A percentile compares a stretch with the other conserved stretches of the same genome.
Conservation (phyloP, 1,139 yeast species). For the Candida sp. region DNA sequence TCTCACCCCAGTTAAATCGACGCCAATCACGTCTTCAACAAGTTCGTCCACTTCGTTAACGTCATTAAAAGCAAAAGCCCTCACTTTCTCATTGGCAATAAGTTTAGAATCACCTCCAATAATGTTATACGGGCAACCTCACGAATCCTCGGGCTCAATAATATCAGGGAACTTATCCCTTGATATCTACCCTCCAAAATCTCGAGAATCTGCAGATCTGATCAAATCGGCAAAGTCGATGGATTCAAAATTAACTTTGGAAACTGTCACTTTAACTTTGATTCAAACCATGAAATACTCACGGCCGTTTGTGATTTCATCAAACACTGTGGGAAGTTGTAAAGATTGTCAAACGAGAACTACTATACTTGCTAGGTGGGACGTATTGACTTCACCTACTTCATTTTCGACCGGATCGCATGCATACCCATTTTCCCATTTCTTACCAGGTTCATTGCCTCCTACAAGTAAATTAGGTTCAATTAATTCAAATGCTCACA, state of each 20-base stretch:
- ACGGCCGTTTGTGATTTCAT: constrained; percentile 61
- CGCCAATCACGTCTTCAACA: constrained; percentile 4
- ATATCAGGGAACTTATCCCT: constrained; percentile 66
- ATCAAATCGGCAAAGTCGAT: not conserved
- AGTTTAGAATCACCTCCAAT: constrained; percentile 89
- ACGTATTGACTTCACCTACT: constrained; percentile 59
- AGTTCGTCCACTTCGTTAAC: constrained; percentile 2
- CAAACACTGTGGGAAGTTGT: constrained; percentile 50
- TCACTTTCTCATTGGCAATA: constrained; percentile 39
- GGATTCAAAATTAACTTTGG: constrained; percentile 32
- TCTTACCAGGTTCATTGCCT: constrained; percentile 88
- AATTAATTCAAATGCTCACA: constrained; percentile 48
- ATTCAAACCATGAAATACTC: constrained; percentile 66
- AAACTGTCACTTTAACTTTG: constrained; percentile 59
- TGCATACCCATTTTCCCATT: constrained; percentile 91
- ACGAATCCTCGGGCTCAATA: constrained; percentile 82
- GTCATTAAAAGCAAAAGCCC: constrained; percentile 1
- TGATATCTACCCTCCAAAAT: constrained; percentile 11
- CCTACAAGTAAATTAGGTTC: constrained; percentile 67
- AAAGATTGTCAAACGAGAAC: constrained; percentile 50
- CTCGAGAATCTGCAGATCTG: not conserved
- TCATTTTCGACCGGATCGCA: constrained; percentile 64
- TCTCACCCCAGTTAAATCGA: constrained; percentile 3
- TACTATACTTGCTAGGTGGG: constrained; percentile 83
- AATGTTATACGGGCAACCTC: constrained; percentile 73